phyloP scores from a whole-genome alignment of 495 filamentous ascomycete species.

The Hypoxylon rickii region DNA sequence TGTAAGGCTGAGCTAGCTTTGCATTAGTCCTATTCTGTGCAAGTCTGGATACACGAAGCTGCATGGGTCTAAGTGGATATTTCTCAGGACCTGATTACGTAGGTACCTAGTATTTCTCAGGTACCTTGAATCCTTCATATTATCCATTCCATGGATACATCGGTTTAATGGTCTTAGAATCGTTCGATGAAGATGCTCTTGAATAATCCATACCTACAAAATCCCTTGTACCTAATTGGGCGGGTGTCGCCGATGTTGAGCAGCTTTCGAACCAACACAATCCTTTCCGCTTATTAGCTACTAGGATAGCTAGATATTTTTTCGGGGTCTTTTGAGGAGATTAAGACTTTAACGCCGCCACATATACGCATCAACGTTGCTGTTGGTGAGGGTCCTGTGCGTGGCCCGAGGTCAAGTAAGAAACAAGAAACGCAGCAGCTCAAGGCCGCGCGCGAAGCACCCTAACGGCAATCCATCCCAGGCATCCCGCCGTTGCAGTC shows the following conservation, averaged over 20 bases:
- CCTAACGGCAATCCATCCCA: neutral
- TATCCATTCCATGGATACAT: too few species aligned
- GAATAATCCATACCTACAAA: neutral
- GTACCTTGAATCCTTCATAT: neutral
- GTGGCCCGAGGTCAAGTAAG: too few species aligned
- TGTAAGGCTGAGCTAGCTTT: neutral
- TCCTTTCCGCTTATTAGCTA: conserved; percentile 1
- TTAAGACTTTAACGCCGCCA: too few species aligned
- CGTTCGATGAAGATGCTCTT: neutral
- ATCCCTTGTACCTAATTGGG: neutral
- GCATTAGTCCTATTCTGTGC: neutral
- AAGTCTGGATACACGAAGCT: too few species aligned
- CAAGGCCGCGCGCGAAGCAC: conserved; percentile 9
- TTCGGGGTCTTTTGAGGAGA: too few species aligned
- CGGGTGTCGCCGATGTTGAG: neutral
- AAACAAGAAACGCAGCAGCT: too few species aligned
- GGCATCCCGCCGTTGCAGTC: conserved; percentile 1
- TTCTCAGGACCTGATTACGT: too few species aligned
- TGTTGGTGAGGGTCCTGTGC: too few species aligned
- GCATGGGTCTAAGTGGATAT: too few species aligned
- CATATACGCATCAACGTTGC: too few species aligned
- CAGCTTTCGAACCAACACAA: too few species aligned
- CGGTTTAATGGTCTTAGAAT: neutral
- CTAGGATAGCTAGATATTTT: too few species aligned
- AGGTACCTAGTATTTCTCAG: neutral